A percentile compares a stretch with the other conserved stretches of the same genome.
Evolutionary conservation across 257 asterid species (phyloP).

Genomic region (Nicotiana paniculata): DNA sequence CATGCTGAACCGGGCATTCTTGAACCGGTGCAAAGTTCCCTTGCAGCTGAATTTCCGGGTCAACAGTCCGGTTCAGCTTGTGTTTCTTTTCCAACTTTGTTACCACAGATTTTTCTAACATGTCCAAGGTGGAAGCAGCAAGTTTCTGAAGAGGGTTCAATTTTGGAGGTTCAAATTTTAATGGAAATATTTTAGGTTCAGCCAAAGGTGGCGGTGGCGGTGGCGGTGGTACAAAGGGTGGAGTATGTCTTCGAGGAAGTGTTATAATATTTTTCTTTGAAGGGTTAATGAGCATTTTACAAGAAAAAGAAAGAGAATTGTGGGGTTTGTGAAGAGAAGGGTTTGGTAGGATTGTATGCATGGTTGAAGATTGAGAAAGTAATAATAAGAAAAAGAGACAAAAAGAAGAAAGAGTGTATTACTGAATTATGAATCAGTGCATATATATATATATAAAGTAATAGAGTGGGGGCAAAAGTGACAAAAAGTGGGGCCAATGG

Average conservation of each 20-base stretch:
- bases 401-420: background rate
- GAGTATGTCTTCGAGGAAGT: constrained; percentile 2
- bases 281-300: constrained; percentile 27
- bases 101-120: constrained; percentile 30
- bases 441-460: too few relatives aligned
- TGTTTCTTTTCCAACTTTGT: constrained; percentile 25
- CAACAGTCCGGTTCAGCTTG: constrained; percentile 35
- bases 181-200: background rate
- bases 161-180: background rate
- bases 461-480: background rate
- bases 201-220: background rate
- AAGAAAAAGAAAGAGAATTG: background rate
- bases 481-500: background rate
- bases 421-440: background rate
- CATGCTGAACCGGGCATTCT: constrained; percentile 51
- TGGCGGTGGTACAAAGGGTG: background rate
- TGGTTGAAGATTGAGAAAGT: background rate
- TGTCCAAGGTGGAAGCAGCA: constrained; percentile 36
- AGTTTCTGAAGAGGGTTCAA: constrained; percentile 42
- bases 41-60: constrained; percentile 47
- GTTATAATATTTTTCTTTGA: background rate
- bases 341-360: background rate
- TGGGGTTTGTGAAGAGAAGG: background rate
- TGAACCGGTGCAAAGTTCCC: constrained; percentile 62
- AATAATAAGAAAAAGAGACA: background rate